These are phyloP conservation scores for Eleusine coracana DNA, from an alignment of 176 grass and related monocot genomes.

Conservation along the genomic window DNA sequence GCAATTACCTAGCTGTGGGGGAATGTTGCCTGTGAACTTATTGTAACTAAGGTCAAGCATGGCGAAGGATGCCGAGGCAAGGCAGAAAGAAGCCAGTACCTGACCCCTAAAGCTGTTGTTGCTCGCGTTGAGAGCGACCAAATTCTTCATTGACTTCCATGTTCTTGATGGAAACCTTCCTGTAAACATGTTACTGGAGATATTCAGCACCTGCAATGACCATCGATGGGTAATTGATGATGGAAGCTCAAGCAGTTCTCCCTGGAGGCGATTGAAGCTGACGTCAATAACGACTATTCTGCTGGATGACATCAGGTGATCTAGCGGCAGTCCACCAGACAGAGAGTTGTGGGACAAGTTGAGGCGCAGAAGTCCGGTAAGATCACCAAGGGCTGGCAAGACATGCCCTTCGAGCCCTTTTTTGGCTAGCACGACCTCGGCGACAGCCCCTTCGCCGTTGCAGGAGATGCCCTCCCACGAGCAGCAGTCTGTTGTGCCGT, in stretches of 20 bases:
- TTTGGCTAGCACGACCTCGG: background rate
- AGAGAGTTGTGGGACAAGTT: constrained; percentile 38
- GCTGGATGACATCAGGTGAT: background rate
- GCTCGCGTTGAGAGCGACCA: constrained; percentile 25
- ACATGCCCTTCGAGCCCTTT: constrained; percentile 29
- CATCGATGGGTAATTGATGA: background rate
- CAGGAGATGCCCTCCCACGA: constrained; percentile 41
- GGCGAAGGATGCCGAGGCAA: background rate
- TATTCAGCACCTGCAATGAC: constrained; percentile 26
- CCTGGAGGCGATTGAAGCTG: constrained; percentile 37
- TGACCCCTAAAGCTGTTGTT: constrained; percentile 33
- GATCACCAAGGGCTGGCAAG: constrained; percentile 1
- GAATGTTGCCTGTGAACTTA: constrained; percentile 19
- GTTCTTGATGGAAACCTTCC: constrained; percentile 20
- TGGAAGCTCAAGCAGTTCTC: background rate
- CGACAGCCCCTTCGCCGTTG: background rate
- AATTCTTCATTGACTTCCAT: background rate
- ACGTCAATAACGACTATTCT: constrained; percentile 15
- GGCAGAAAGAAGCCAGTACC: constrained; percentile 20
- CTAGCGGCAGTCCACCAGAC: background rate
- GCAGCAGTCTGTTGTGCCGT: constrained; percentile 31
- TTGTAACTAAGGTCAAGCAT: constrained; percentile 33
- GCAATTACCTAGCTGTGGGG: constrained; percentile 10
- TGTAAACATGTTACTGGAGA: constrained; percentile 45
- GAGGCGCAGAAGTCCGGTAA: background rate